Conservation (phyloP, 1,284 basidiomycete species). For the Mycosarcoma maydis region DNA sequence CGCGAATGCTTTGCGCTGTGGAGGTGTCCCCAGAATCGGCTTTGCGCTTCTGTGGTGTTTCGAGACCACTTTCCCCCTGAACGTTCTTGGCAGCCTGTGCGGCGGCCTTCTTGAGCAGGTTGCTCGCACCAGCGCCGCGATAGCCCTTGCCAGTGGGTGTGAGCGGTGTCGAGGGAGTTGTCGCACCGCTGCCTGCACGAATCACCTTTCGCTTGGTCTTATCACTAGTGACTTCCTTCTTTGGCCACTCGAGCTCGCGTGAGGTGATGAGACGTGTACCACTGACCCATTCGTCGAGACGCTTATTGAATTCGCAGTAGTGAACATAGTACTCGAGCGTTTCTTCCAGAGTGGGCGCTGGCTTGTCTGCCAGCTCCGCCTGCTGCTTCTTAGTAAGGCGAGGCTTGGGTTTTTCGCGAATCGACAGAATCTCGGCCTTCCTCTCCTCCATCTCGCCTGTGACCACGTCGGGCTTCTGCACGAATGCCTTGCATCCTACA, state of each 20-base stretch:
- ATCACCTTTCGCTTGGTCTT: conserved; percentile 68
- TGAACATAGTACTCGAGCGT: conserved; percentile 58
- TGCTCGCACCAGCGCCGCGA: conserved; percentile 60
- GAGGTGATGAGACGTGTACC: conserved; percentile 84
- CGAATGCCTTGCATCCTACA: conserved; percentile 62
- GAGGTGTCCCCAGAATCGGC: conserved; percentile 72
- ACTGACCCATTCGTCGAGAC: conserved; percentile 97
- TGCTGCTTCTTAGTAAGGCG: conserved; percentile 53
- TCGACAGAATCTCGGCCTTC: conserved; percentile 63
- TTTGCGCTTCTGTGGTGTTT: conserved; percentile 76
- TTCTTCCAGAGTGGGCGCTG: conserved; percentile 48
- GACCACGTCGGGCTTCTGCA: conserved; percentile 60
- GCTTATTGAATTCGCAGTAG: conserved; percentile 68
- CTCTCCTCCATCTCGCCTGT: conserved; percentile 63
- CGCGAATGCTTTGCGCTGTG: conserved; percentile 25
- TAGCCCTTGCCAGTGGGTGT: conserved; percentile 43
- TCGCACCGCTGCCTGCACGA: conserved; percentile 32
- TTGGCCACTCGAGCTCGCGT: conserved; percentile 92
- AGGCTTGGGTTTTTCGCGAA: conserved; percentile 60
- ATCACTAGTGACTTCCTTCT: conserved; percentile 70
- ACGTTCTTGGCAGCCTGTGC: conserved; percentile 72
- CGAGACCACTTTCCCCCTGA: conserved; percentile 64
- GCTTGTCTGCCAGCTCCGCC: conserved; percentile 37
- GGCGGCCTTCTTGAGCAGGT: conserved; percentile 79
- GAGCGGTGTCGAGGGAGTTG: conserved; percentile 43